A percentile compares a stretch with the other conserved stretches of the same genome.
These are phyloP conservation scores for Umbilicaria muhlenbergii DNA, from an alignment of 495 filamentous ascomycete species.

Conservation along the genomic window DNA sequence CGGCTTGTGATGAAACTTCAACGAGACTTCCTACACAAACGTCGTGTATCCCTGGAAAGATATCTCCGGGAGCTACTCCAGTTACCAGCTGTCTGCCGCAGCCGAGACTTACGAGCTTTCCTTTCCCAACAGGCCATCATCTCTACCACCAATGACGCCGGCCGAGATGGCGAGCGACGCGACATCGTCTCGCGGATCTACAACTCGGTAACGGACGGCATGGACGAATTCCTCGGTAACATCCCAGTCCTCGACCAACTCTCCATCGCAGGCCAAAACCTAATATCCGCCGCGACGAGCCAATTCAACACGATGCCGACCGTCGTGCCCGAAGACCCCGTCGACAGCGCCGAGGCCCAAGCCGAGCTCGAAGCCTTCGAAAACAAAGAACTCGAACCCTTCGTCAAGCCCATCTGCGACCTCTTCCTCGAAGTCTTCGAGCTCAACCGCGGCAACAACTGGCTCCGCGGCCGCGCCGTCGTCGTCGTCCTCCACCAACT, in stretches of 20 bases:
- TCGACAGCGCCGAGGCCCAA: slow-evolving; percentile 75
- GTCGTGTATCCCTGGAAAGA: slow-evolving; percentile 63
- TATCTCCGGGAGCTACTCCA: slow-evolving; percentile 75
- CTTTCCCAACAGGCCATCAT: slow-evolving; percentile 76
- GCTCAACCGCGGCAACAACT: slow-evolving; percentile 84
- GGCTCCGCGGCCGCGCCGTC: slow-evolving; percentile 83
- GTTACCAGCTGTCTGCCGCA: slow-evolving; percentile 85
- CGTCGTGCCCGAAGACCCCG: slow-evolving; percentile 39
- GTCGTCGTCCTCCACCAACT: slow-evolving; percentile 65
- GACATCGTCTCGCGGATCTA: slow-evolving; percentile 92
- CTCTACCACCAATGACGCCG: slow-evolving; percentile 14
- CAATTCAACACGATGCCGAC: slow-evolving; percentile 45
- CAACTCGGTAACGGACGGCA: slow-evolving; percentile 89
- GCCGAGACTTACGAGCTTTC: slow-evolving; percentile 82
- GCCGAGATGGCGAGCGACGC: slow-evolving; percentile 46
- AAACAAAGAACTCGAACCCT: slow-evolving; percentile 74
- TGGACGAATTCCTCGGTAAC: slow-evolving; percentile 95
- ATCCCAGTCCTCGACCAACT: slow-evolving; percentile 92
- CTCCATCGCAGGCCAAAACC: slow-evolving; percentile 78
- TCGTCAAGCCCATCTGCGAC: slow-evolving; percentile 97
- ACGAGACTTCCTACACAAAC: slow-evolving; percentile 84
- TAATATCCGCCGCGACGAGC: slow-evolving; percentile 74
- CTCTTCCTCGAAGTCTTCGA: slow-evolving; percentile 95
- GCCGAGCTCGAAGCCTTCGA: slow-evolving; percentile 92
- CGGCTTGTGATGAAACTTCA: slow-evolving; percentile 94